A percentile compares a stretch with the other conserved stretches of the same genome.
Conservation (phyloP, 1,284 basidiomycete species). For the Cryptococcus sp. region DNA sequence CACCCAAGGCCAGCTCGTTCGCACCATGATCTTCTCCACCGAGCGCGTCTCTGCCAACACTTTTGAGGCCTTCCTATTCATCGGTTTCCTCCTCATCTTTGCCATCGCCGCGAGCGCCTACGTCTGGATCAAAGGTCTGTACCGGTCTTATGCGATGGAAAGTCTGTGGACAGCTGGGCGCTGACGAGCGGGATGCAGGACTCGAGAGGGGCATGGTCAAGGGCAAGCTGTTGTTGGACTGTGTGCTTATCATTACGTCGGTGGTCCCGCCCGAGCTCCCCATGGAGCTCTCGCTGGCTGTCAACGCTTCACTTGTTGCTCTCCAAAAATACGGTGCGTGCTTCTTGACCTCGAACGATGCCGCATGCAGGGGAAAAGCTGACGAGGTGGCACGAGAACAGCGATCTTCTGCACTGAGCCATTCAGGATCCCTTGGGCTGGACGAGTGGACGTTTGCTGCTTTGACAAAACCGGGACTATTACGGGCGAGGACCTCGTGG, state of each 20-base stretch:
- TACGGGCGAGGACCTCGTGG: conserved; percentile 88
- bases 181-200: conserved; percentile 52
- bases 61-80: conserved; percentile 88
- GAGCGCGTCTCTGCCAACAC: conserved; percentile 94
- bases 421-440: conserved; percentile 90
- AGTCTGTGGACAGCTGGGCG: not conserved
- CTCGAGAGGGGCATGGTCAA: conserved; percentile 87
- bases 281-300: conserved; percentile 92
- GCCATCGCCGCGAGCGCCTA: conserved; percentile 94
- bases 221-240: conserved; percentile 86
- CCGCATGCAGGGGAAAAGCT: not conserved
- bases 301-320: conserved; percentile 89
- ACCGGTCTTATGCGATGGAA: not conserved
- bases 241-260: conserved; percentile 89
- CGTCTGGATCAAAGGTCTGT: conserved; percentile 84
- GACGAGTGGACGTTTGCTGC: conserved; percentile 91
- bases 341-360: not conserved
- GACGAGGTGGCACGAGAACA: conserved; percentile 37
- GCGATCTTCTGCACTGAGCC: conserved; percentile 97
- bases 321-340: conserved; percentile 78
- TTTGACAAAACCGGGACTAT: conserved; percentile 98
- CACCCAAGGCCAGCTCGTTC: conserved; percentile 87
- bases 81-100: conserved; percentile 91
- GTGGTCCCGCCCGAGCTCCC: conserved; percentile 93
- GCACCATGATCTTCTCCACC: conserved; percentile 96